phyloP scores from a whole-genome alignment of 768 basidiomycete genomes.

The Leccinellum albellum region DNA sequence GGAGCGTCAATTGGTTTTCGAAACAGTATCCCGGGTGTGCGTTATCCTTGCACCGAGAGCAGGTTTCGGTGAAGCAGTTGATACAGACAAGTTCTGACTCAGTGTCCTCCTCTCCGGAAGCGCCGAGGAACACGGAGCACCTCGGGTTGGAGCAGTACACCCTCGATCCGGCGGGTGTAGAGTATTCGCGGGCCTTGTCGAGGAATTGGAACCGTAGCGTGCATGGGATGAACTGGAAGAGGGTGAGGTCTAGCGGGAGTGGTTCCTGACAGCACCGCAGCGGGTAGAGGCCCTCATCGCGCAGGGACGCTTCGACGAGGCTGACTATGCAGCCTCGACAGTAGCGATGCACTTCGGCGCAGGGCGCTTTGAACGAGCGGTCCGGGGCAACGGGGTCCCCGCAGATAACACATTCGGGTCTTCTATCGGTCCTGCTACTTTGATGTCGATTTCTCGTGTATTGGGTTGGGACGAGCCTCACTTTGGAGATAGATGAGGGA shows the following conservation, averaged over 20 bases:
- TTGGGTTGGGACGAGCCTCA: neutral
- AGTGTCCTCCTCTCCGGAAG: slow-evolving; percentile 17
- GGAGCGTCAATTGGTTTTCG: slow-evolving; percentile 40
- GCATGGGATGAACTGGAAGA: slow-evolving; percentile 30
- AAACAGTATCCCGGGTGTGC: slow-evolving; percentile 42
- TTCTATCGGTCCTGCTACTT: slow-evolving; percentile 4
- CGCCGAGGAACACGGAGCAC: slow-evolving; percentile 54
- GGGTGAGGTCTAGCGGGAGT: slow-evolving; percentile 26
- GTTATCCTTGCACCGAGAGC: slow-evolving; percentile 46
- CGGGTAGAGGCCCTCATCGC: slow-evolving; percentile 52
- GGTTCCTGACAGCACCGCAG: slow-evolving; percentile 46
- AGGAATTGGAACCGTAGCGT: slow-evolving; percentile 33
- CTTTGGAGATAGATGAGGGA: neutral
- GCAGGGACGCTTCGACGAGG: slow-evolving; percentile 39
- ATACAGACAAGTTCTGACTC: slow-evolving; percentile 33
- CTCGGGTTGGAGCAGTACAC: slow-evolving; percentile 48
- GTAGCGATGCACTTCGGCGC: slow-evolving; percentile 39
- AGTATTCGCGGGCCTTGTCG: slow-evolving; percentile 45
- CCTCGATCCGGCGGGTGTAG: slow-evolving; percentile 37
- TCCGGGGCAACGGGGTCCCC: slow-evolving; percentile 28
- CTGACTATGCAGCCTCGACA: slow-evolving; percentile 41
- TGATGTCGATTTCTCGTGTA: neutral
- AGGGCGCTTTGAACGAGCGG: slow-evolving; percentile 37
- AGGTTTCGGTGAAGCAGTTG: slow-evolving; percentile 39
- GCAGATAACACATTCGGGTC: slow-evolving; percentile 39